Conservation (phyloP, 2,329 filamentous ascomycete species). For the Cladosporium sp. region DNA sequence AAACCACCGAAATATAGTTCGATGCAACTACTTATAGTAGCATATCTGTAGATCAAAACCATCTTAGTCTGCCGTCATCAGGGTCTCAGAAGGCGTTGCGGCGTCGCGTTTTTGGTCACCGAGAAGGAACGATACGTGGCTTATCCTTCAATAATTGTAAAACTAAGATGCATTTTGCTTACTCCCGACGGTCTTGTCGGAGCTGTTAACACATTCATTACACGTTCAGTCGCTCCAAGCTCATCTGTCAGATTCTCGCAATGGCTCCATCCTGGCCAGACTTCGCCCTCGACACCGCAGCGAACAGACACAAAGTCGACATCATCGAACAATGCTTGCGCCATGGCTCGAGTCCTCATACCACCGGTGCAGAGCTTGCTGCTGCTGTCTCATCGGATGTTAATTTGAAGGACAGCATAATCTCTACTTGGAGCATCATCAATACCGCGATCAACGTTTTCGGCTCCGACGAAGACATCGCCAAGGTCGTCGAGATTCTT, state of each 20-base stretch:
- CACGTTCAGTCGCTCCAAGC: not conserved
- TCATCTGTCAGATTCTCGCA: not conserved
- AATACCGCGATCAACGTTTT: not conserved
- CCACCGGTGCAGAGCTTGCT: not conserved
- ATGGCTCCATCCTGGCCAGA: not conserved
- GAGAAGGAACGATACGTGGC: not conserved
- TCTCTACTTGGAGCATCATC: not conserved
- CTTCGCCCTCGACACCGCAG: not conserved
- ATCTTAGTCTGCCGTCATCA: not conserved
- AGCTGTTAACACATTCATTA: not conserved
- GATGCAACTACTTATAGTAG: not conserved
- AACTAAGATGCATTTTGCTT: not conserved
- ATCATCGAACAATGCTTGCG: not conserved
- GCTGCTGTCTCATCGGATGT: not conserved
- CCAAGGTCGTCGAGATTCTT: not conserved
- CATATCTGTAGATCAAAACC: not conserved
- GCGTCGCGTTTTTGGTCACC: not conserved
- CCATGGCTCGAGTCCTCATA: not conserved
- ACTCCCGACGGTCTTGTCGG: not conserved
- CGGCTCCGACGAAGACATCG: not conserved
- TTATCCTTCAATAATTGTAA: not conserved
- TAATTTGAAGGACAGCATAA: not conserved
- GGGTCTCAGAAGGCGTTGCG: no score
- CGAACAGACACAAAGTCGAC: not conserved
- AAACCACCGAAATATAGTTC: not conserved